Base-by-base conservation (phyloP, 2,329 filamentous ascomycete species). In the Pseudogymnoascus sp. region DNA sequence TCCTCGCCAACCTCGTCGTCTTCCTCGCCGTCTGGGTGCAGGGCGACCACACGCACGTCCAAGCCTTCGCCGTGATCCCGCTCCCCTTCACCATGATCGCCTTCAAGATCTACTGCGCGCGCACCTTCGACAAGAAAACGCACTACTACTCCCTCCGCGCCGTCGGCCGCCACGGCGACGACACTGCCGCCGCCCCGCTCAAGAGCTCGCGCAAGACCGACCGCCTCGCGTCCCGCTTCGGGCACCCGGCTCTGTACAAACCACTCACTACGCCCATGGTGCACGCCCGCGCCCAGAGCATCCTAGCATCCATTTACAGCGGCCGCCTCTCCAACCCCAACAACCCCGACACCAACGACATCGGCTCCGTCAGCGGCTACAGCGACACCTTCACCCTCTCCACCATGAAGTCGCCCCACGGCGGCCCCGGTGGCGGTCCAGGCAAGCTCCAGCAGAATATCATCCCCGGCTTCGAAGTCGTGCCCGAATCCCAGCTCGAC, bases 191-290 rank as follows among this genome's bases (percentile, higher is more conserved):
- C 4, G 70, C 69, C 9, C 77, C 75, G 42, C 69, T 63, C 26
- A 85, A 84, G 73, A 79, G 83, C 62, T 76, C 78, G 61, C 78
- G 79, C 15, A 84, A 82, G 70, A 87, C 76, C 72, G 92, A 88
- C 74, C 88, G 84, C 70, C 83, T 92, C 63, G 88, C 84, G 65
- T 86, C 86, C 23, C 84, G 90, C 26, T 99, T 97, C 73, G 93
- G 92, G 1, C 91, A 99, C 73, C 95, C 93, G 1, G 92, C 90
- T 4, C 81, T 97, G 15, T 96, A 95, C 79, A 90, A 89, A 75
- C 88, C 90, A 3, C 82, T 97, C 19, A 93, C 93, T 69, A 96
- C 92, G 0, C 93, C 93, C 2, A 97, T 97, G 93, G 93, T 97
- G 3, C 89, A 96, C 70, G 89, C 91, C 62, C 96, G 90, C 76